phyloP scores from a whole-genome alignment of 2,329 filamentous ascomycete genomes.

The Epichloe scottii region DNA sequence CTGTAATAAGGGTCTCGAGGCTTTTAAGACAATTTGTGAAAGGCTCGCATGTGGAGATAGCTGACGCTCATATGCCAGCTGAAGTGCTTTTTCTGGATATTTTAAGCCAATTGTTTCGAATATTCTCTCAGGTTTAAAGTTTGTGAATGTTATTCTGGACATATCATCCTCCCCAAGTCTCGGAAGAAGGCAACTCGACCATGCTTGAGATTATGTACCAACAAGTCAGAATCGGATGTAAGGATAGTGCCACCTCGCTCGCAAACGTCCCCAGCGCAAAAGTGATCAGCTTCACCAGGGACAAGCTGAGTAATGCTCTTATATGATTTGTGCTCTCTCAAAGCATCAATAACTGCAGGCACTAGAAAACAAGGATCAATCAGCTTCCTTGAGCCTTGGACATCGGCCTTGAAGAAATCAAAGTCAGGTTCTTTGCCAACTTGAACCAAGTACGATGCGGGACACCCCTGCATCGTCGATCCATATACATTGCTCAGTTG shows the following conservation, averaged over 20 bases:
- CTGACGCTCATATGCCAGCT: conserved; percentile 25
- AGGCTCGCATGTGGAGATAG: conserved; percentile 16
- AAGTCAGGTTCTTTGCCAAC: conserved; percentile 6
- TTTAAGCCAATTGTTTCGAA: conserved; percentile 30
- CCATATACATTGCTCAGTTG: conserved; percentile 38
- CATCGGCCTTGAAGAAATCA: conserved; percentile 15
- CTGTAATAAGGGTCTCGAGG: conserved; percentile 9
- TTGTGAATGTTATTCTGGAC: conserved; percentile 13
- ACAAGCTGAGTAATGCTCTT: conserved; percentile 42
- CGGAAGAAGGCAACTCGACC: conserved; percentile 57
- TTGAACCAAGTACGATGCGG: conserved; percentile 10
- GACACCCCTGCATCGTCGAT: conserved; percentile 16
- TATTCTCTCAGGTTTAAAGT: conserved; percentile 24
- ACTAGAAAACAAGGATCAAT: conserved; percentile 60
- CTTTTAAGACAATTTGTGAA: conserved; percentile 17
- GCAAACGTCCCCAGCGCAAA: conserved; percentile 57
- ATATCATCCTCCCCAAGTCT: conserved; percentile 37
- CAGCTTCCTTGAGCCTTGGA: conserved; percentile 18
- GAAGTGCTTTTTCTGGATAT: conserved; percentile 14
- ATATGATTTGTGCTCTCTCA: conserved; percentile 36
- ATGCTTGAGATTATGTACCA: conserved; percentile 58
- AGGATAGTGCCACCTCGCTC: conserved; percentile 44
- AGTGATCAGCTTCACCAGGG: conserved; percentile 74
- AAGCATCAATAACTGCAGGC: conserved; percentile 59
- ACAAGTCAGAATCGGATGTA: conserved; percentile 78